phyloP scores from a whole-genome alignment of 495 filamentous ascomycete genomes.

The Penicillium flavigenum region DNA sequence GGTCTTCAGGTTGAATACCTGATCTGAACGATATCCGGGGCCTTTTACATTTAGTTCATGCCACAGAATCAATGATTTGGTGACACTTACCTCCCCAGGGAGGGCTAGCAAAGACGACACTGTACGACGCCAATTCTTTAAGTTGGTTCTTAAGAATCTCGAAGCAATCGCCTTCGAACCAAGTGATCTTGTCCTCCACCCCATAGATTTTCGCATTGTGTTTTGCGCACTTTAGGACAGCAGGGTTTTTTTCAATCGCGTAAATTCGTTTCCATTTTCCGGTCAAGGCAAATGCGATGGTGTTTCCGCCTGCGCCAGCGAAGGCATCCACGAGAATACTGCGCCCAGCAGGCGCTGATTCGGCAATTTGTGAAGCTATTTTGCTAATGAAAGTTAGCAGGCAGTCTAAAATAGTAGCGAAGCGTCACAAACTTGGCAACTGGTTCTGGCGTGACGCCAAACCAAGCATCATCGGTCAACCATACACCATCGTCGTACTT shows the following conservation, averaged over 20 bases:
- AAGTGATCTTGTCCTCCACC: constrained; percentile 75
- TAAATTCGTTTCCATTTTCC: constrained; percentile 77
- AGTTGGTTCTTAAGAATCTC: constrained; percentile 52
- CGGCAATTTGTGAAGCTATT: constrained; percentile 72
- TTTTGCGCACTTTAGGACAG: constrained; percentile 80
- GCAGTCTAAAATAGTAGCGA: not conserved
- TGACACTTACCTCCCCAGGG: constrained; percentile 79
- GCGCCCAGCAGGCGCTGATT: constrained; percentile 50
- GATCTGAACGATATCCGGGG: constrained; percentile 70
- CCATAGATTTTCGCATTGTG: constrained; percentile 90
- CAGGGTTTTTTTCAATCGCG: constrained; percentile 79
- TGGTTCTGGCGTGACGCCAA: constrained; percentile 90
- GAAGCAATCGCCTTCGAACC: constrained; percentile 83
- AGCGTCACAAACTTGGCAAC: constrained; percentile 64
- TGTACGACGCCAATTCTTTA: constrained; percentile 50
- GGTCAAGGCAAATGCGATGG: constrained; percentile 86
- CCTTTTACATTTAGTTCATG: constrained; percentile 43
- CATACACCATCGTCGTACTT: constrained; percentile 80
- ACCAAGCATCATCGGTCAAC: constrained; percentile 93
- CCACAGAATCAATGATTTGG: constrained; percentile 4
- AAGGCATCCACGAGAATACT: constrained; percentile 79
- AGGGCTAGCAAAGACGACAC: constrained; percentile 83
- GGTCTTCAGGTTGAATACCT: constrained; percentile 77
- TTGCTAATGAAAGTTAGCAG: constrained; percentile 47
- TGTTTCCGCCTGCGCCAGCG: constrained; percentile 87